Evolutionary conservation across 2,329 filamentous ascomycete species (phyloP).

Genomic region (Bipolaris zeicola): DNA sequence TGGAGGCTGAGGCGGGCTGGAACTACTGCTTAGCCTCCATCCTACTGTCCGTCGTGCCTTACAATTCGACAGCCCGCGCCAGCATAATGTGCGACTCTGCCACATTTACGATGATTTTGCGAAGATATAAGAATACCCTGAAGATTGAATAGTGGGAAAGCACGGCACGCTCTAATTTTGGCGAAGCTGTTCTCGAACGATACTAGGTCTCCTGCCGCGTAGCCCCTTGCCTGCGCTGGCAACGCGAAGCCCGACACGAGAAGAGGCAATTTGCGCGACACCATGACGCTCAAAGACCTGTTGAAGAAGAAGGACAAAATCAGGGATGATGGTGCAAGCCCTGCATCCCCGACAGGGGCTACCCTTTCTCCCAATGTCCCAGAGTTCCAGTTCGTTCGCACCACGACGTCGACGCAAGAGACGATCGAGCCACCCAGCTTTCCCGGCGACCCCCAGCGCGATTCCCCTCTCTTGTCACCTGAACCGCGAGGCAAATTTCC

Average conservation of each 20-base stretch:
- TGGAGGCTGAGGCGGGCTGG: conserved; percentile 39
- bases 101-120: conserved; percentile 29
- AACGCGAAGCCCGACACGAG: conserved; percentile 16
- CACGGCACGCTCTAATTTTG: conserved; percentile 7
- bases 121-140: conserved; percentile 42
- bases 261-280: conserved; percentile 27
- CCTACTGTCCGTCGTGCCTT: conserved; percentile 28
- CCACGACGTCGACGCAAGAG: conserved; percentile 81
- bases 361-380: conserved; percentile 41
- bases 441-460: conserved; percentile 49
- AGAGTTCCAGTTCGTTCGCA: conserved; percentile 82
- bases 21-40: conserved; percentile 27
- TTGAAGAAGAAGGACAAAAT: conserved; percentile 68
- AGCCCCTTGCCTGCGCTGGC: conserved; percentile 21
- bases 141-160: conserved; percentile 31
- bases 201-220: conserved; percentile 16
- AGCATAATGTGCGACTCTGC: conserved; percentile 33
- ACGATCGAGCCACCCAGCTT: conserved; percentile 72
- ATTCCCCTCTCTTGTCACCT: conserved; percentile 36
- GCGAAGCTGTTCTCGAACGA: conserved; percentile 11
- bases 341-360: conserved; percentile 24
- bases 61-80: conserved; percentile 31
- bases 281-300: conserved; percentile 65
- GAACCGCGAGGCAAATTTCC: conserved; percentile 35
- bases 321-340: conserved; percentile 52